Conservation (phyloP, 2,329 filamentous ascomycete species). For the Fusarium humuli region DNA sequence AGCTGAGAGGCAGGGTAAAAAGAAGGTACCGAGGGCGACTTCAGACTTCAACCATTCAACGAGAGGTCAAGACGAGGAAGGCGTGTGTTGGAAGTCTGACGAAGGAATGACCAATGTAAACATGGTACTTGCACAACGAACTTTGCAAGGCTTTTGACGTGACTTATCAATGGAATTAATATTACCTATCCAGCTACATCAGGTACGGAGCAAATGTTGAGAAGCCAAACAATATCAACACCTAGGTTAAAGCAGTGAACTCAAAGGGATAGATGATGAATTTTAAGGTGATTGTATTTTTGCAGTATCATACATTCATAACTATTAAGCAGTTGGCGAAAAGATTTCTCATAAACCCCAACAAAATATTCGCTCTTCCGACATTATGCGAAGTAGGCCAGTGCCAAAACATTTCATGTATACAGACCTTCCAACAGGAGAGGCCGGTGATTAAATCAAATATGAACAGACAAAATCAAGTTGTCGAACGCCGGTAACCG, state of each 20-base stretch:
- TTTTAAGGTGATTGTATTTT: neutral
- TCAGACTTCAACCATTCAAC: constrained; percentile 13
- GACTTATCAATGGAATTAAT: neutral
- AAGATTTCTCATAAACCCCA: neutral
- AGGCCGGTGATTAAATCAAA: constrained; percentile 1
- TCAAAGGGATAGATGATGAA: neutral
- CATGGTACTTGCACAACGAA: constrained; percentile 4
- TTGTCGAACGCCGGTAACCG: neutral
- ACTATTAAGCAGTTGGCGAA: constrained; percentile 24
- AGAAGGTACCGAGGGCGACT: constrained; percentile 36
- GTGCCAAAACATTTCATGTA: constrained; percentile 17
- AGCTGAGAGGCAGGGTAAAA: constrained; percentile 17
- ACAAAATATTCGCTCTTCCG: neutral
- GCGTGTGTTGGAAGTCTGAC: neutral
- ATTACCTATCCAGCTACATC: neutral
- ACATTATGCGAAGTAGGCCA: constrained; percentile 8
- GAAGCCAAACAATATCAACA: neutral
- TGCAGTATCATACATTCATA: constrained; percentile 33
- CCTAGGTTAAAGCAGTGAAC: neutral
- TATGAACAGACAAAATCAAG: constrained; percentile 22
- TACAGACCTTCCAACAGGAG: constrained; percentile 4
- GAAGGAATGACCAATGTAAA: neutral
- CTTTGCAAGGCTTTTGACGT: neutral
- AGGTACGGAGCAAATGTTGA: neutral
- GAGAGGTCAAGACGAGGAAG: neutral